Evolutionary conservation across 352 stramenopile genomes (phyloP).

Genomic region (Globisporangium perplexum): DNA sequence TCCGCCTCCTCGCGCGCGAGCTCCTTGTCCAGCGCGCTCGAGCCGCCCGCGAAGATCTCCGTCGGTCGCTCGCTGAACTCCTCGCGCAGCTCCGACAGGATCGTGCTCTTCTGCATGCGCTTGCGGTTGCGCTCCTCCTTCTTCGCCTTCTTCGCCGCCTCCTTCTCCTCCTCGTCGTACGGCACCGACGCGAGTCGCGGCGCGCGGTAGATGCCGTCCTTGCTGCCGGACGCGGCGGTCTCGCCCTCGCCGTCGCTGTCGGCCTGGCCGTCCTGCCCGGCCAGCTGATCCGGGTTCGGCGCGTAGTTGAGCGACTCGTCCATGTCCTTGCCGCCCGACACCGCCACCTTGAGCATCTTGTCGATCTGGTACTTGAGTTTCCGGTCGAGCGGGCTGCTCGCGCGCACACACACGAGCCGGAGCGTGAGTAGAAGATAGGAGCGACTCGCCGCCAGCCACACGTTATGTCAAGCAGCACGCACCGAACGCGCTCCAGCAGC

Average conservation of each 20-base stretch:
- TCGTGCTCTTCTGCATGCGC: conserved; percentile 79
- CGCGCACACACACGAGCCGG: not conserved
- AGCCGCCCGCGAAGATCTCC: conserved; percentile 62
- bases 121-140: conserved; percentile 74
- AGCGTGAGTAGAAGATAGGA: not conserved
- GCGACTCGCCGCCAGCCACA: not conserved
- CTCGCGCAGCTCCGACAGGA: conserved; percentile 78
- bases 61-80: conserved; percentile 79
- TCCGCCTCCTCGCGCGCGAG: conserved; percentile 75
- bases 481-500: conserved; percentile 80
- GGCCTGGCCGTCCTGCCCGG: conserved; percentile 40
- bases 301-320: conserved; percentile 79
- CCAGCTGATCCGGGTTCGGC: conserved; percentile 70
- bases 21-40: conserved; percentile 72
- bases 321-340: conserved; percentile 62
- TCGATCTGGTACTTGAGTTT: conserved; percentile 90
- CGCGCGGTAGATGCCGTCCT: conserved; percentile 73
- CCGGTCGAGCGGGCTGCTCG: conserved; percentile 56
- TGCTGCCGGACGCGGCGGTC: conserved; percentile 14
- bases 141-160: conserved; percentile 76
- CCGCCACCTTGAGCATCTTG: conserved; percentile 86
- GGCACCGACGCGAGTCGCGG: conserved; percentile 71
- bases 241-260: conserved; percentile 41
- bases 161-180: conserved; percentile 83
- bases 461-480: not conserved